These are phyloP conservation scores for Euphorbia peplus DNA, from an alignment of 345 rosid species.

Conservation along the genomic window DNA sequence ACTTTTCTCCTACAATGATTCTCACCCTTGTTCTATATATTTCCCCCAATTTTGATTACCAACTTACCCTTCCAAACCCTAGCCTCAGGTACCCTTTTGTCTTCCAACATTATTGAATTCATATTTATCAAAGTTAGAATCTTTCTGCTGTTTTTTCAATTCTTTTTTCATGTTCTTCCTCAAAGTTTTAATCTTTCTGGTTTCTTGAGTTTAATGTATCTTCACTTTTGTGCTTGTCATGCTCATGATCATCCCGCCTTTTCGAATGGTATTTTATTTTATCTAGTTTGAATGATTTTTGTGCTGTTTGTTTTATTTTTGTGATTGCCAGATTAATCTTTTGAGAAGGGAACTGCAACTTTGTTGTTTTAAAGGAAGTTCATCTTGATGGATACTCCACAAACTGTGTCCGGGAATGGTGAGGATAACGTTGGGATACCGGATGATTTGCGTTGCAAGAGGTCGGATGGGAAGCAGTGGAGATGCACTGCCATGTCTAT, in stretches of 20 bases:
- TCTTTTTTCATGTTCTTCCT: not conserved
- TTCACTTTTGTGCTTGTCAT: not conserved
- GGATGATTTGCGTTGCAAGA: slow-evolving; percentile 93
- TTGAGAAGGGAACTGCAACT: not conserved
- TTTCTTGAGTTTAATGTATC: not conserved
- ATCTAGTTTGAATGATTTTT: not conserved
- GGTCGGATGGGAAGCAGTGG: slow-evolving; percentile 99
- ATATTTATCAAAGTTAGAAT: not conserved
- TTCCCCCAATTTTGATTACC: slow-evolving; percentile 3
- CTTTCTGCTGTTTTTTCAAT: not conserved
- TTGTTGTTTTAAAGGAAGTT: not conserved
- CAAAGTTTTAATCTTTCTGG: not conserved
- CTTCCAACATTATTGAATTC: not conserved
- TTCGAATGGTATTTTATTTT: not conserved
- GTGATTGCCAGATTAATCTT: slow-evolving; percentile 5
- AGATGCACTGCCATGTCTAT: slow-evolving; percentile 97
- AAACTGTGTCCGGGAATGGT: slow-evolving; percentile 51
- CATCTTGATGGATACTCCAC: slow-evolving; percentile 44
- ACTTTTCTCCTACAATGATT: not conserved
- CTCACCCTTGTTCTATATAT: not conserved
- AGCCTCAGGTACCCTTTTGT: not conserved
- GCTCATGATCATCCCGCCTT: not conserved
- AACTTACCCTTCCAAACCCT: not conserved
- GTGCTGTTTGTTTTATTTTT: not conserved
- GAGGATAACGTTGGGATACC: slow-evolving; percentile 75